A percentile compares a stretch with the other conserved stretches of the same genome.
phyloP scores from a whole-genome alignment of 83 land plant species.

The Thuja plicata region DNA sequence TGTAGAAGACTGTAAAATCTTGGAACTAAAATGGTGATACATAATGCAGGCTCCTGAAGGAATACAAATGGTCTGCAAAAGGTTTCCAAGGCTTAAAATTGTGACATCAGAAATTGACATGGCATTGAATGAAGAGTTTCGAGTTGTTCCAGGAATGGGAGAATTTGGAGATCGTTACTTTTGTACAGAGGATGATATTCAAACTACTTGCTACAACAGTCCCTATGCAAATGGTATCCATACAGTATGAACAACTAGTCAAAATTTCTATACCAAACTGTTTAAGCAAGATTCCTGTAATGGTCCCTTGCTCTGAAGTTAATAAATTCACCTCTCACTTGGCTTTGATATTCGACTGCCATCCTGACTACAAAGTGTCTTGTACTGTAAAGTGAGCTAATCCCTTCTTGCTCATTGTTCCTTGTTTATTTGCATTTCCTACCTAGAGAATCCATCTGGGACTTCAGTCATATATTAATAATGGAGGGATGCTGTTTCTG shows the following conservation, averaged over 20 bases:
- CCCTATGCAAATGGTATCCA: conserved; percentile 7
- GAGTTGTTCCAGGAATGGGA: conserved; percentile 94
- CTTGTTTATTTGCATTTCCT: neutral
- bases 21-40: neutral
- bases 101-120: conserved; percentile 90
- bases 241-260: neutral
- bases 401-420: neutral
- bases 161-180: conserved; percentile 95
- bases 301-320: neutral
- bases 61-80: conserved; percentile 79
- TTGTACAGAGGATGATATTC: conserved; percentile 68
- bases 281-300: neutral
- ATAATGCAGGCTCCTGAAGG: conserved; percentile 84
- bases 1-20: neutral
- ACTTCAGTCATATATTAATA: neutral
- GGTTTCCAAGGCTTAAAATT: conserved; percentile 77
- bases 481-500: neutral
- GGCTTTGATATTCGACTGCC: neutral
- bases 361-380: neutral
- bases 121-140: conserved; percentile 72
- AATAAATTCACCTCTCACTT: neutral
- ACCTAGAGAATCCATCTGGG: neutral
- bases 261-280: neutral
- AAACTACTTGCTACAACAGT: neutral
- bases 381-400: neutral